These are phyloP conservation scores for Pontederia paniculata DNA, from an alignment of 176 grass and related monocot genomes.

Conservation along the genomic window DNA sequence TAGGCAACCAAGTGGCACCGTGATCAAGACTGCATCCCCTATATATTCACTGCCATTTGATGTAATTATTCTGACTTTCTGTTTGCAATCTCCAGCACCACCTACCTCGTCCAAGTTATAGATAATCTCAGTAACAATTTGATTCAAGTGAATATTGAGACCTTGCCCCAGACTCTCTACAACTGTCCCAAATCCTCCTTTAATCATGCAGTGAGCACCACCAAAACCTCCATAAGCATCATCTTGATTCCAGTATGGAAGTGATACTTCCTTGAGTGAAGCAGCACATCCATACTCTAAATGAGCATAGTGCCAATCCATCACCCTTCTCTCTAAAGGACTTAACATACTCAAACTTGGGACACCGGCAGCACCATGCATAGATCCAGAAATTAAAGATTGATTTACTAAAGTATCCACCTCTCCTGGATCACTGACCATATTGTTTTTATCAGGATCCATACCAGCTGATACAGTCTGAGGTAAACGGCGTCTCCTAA, in stretches of 20 bases:
- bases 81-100: slow-evolving; percentile 18
- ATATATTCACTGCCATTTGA: slow-evolving; percentile 63
- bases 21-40: slow-evolving; percentile 84
- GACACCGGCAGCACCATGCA: slow-evolving; percentile 23
- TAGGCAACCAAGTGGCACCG: slow-evolving; percentile 92
- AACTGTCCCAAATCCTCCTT: slow-evolving; percentile 86
- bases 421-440: slow-evolving; percentile 25
- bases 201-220: slow-evolving; percentile 98
- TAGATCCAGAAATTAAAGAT: slow-evolving; percentile 34
- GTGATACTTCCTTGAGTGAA: slow-evolving; percentile 81
- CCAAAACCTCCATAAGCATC: slow-evolving; percentile 97
- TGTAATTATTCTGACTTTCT: slow-evolving; percentile 61
- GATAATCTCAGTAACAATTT: slow-evolving; percentile 57
- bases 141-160: slow-evolving; percentile 75
- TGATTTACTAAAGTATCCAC: slow-evolving; percentile 22
- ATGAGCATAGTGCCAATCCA: slow-evolving; percentile 99
- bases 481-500: slow-evolving; percentile 54
- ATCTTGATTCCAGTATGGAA: slow-evolving; percentile 99
- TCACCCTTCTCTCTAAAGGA: slow-evolving; percentile 82
- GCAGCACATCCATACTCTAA: slow-evolving; percentile 97
- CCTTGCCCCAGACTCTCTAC: slow-evolving; percentile 62
- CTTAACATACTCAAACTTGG: slow-evolving; percentile 42
- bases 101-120: slow-evolving; percentile 33
- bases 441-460: slow-evolving; percentile 34
- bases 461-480: slow-evolving; percentile 30